Conservation (phyloP, 2,329 filamentous ascomycete genomes). For the Celoporthe dispersa region DNA sequence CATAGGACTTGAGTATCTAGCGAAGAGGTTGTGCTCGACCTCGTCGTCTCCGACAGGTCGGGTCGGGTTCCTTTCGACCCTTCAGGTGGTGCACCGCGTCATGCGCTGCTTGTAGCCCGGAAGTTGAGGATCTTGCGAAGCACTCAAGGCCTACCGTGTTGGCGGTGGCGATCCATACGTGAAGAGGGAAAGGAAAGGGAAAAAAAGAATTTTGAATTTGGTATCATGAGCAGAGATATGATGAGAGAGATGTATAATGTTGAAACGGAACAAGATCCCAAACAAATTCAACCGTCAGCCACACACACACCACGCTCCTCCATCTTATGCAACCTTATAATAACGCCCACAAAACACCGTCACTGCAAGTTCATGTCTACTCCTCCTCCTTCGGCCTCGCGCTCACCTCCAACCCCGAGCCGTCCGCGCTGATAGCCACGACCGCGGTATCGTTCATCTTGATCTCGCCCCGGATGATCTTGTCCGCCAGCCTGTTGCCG, state of each 20-base stretch:
- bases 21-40: too few relatives aligned
- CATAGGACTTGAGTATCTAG: too few relatives aligned
- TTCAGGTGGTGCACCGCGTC: too few relatives aligned
- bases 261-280: background rate
- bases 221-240: slow-evolving; percentile 28
- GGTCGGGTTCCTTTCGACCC: too few relatives aligned
- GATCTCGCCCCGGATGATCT: slow-evolving; percentile 85
- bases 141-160: too few relatives aligned
- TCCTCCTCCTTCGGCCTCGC: slow-evolving; percentile 21
- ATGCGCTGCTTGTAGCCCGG: too few relatives aligned
- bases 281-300: background rate
- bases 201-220: background rate
- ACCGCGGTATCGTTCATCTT: slow-evolving; percentile 74
- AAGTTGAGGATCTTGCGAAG: too few relatives aligned
- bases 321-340: background rate
- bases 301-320: slow-evolving; percentile 7
- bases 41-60: too few relatives aligned
- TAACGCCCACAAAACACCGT: background rate
- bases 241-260: background rate
- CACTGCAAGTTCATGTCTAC: background rate
- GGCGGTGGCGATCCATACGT: too few relatives aligned
- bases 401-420: slow-evolving; percentile 58
- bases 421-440: slow-evolving; percentile 69
- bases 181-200: too few relatives aligned
- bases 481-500: slow-evolving; percentile 84